These are phyloP conservation scores for Aspergillus panamensis DNA, from an alignment of 495 filamentous ascomycete species.

Conservation along the genomic window DNA sequence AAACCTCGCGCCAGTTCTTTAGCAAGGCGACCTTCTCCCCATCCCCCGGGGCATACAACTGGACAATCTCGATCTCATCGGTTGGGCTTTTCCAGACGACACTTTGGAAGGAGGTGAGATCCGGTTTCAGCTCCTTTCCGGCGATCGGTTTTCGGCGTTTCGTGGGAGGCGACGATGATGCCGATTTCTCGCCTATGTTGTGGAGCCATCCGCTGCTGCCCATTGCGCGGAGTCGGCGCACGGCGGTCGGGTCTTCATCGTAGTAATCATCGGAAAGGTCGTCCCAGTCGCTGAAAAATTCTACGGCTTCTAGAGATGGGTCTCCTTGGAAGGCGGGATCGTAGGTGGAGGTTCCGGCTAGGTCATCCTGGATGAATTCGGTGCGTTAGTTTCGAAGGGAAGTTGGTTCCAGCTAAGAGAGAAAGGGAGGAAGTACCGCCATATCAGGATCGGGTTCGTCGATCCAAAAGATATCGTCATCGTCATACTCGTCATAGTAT, in stretches of 20 bases:
- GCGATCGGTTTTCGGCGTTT: conserved; percentile 11
- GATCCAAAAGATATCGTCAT: conserved; percentile 41
- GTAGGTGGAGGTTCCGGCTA: conserved; percentile 43
- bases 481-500: conserved; percentile 45
- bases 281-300: conserved; percentile 50
- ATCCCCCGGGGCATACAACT: conserved; percentile 38
- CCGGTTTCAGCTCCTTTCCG: conserved; percentile 5
- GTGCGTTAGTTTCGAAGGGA: conserved; percentile 1
- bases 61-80: conserved; percentile 27
- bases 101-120: conserved; percentile 35
- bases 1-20: conserved; percentile 51
- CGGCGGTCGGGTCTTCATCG: conserved; percentile 42
- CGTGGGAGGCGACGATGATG: neutral
- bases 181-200: conserved; percentile 1
- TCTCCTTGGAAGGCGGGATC: conserved; percentile 43
- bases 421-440: conserved; percentile 33
- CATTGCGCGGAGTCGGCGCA: conserved; percentile 21
- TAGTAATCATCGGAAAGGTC: conserved; percentile 51
- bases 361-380: conserved; percentile 42
- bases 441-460: conserved; percentile 42
- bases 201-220: conserved; percentile 9
- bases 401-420: neutral
- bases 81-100: conserved; percentile 39
- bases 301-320: conserved; percentile 39
- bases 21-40: conserved; percentile 45